Evolutionary conservation across 1,284 basidiomycete genomes (phyloP).

Genomic region (Malassezia caprae): DNA sequence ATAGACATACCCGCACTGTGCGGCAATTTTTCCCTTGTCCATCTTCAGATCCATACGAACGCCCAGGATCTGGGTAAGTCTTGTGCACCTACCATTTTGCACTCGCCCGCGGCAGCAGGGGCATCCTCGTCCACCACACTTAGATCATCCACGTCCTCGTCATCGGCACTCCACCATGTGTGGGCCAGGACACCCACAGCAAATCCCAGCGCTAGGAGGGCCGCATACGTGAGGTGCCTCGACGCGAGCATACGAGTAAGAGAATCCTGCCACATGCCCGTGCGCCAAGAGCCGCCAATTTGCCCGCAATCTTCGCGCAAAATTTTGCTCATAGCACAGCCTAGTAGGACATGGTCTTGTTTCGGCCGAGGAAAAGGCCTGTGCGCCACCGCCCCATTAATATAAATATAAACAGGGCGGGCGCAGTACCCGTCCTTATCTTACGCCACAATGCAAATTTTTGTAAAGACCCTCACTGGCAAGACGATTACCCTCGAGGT

Average conservation of each 20-base stretch:
- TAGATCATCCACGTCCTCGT: neutral
- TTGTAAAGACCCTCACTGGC: slow-evolving; percentile 68
- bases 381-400: neutral
- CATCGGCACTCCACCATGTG: neutral
- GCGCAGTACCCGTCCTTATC: neutral
- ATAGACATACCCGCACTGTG: slow-evolving; percentile 34
- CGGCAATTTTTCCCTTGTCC: slow-evolving; percentile 48
- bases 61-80: slow-evolving; percentile 21
- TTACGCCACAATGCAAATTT: slow-evolving; percentile 38
- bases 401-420: neutral
- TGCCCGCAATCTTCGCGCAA: neutral
- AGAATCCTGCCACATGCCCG: neutral
- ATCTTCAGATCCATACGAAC: slow-evolving; percentile 47
- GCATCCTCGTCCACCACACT: neutral
- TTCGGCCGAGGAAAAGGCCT: slow-evolving; percentile 6
- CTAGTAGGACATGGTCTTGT: neutral
- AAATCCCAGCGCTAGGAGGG: neutral
- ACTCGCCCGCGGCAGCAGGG: slow-evolving; percentile 23
- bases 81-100: slow-evolving; percentile 32
- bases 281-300: neutral
- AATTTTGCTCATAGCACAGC: neutral
- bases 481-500: slow-evolving; percentile 94
- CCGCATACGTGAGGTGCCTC: neutral
- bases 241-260: neutral
- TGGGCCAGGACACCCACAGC: neutral